A percentile compares a stretch with the other conserved stretches of the same genome.
These are phyloP conservation scores for Bonnemaisonia californica DNA, from an alignment of 31 red algal species.

Conservation along the genomic window DNA sequence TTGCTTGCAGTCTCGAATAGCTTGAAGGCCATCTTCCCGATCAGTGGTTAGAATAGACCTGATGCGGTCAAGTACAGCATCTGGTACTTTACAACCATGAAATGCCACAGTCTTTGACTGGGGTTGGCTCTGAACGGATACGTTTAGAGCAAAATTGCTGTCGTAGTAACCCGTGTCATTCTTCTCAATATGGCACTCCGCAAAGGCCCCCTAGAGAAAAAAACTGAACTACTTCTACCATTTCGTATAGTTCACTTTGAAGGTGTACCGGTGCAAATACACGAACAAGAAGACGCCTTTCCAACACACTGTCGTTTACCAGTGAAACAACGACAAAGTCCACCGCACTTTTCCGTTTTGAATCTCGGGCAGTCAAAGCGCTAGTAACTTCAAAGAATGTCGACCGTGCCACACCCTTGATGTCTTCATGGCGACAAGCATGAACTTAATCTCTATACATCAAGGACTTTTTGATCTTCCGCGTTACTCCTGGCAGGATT, in stretches of 20 bases:
- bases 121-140: neutral
- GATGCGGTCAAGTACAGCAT: neutral
- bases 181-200: neutral
- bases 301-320: slow-evolving; percentile 1
- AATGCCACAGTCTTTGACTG: neutral
- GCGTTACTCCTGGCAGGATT: neutral
- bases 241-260: neutral
- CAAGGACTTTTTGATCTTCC: neutral
- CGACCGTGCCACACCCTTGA: neutral
- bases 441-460: neutral
- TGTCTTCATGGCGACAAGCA: neutral
- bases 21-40: neutral
- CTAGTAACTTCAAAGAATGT: neutral
- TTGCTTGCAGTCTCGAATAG: neutral
- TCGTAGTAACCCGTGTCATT: neutral
- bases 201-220: slow-evolving; percentile 1
- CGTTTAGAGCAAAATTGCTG: neutral
- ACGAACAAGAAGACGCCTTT: neutral
- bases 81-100: neutral
- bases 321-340: neutral
- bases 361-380: neutral
- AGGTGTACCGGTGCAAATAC: neutral
- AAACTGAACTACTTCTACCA: slow-evolving; percentile 8
- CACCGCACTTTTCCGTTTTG: slow-evolving; percentile 1
- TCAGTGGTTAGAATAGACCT: neutral